Evolutionary conservation across 2,329 filamentous ascomycete genomes (phyloP), one percentile per base, ranked within the genome.

Genomic region (Colletotrichum chrysophilum): DNA sequence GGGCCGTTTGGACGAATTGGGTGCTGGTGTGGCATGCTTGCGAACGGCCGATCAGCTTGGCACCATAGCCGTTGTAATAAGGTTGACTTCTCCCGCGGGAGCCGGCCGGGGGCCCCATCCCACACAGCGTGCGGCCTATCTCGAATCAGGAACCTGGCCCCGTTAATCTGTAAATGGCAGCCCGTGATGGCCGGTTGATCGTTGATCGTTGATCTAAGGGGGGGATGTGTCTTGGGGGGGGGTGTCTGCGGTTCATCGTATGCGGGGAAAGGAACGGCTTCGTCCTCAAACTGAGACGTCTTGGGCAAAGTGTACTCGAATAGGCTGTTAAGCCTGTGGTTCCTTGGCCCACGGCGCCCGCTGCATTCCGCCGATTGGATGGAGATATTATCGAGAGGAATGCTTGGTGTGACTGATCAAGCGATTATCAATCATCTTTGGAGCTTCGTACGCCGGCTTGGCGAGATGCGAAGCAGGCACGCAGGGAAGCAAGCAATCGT

Each of bases 311-410:
- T 64, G 38, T 14, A 21, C 21, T 28, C 21, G 30, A 36, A 56
- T 30, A 5, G 52, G 10, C 62, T 36, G 34, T n/a, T 21, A 12
- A n/a, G 58, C 28, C 58, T 62, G 26, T n/a, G 13, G 24, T 58
- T 34, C 56, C 55, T 28, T 48, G 72, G 69, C 55, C 69, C 24
- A 71, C 21, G n/a, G 14, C n/a, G 28, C 34, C 26, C 14, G 12
- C 12, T 32, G 21, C n/a, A 58, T 73, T 64, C 48, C 43, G 70
- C 73, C 43, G 70, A 75, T 75, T 75, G 70, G 73, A 58, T 36
- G 73, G 70, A 75, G 70, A 68, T 73, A 65, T 56, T 71, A 52
- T 65, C 38, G 26, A 38, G 18, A 48, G 43, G 48, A 67, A 38
- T 69, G 52, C n/a, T 60, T 26, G 24, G 64, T 66, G 43, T 24